Conservation (phyloP, 805 yeast species). For the Myxozyma neotropica region DNA sequence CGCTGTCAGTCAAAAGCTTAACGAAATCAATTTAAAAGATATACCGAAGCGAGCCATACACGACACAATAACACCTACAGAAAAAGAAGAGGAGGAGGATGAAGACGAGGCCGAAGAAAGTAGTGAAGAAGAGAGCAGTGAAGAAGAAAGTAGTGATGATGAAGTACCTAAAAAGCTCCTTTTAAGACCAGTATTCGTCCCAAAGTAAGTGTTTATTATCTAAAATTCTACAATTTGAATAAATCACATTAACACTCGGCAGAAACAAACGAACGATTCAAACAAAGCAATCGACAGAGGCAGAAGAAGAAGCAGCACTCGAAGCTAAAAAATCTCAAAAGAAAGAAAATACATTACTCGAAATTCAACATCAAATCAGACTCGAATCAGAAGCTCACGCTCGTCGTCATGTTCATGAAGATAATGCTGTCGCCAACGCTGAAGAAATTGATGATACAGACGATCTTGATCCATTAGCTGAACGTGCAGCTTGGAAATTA, state of each 20-base stretch:
- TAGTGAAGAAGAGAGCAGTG: conserved; percentile 1
- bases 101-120: background rate
- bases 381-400: conserved; percentile 37
- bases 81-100: background rate
- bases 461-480: conserved; percentile 55
- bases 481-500: conserved; percentile 47
- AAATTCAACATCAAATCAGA: conserved; percentile 39
- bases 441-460: conserved; percentile 61
- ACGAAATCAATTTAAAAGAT: background rate
- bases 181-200: conserved; percentile 40
- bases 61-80: background rate
- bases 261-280: conserved; percentile 20
- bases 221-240: background rate
- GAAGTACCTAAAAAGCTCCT: conserved; percentile 37
- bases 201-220: conserved; percentile 30
- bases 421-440: conserved; percentile 38
- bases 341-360: conserved; percentile 35
- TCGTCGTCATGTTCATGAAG: conserved; percentile 28
- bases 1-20: conserved; percentile 1
- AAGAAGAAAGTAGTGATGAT: conserved; percentile 1
- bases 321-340: conserved; percentile 3
- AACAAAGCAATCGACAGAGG: conserved; percentile 20
- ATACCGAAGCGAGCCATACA: background rate
- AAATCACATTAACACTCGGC: background rate
- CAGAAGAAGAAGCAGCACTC: conserved; percentile 7